Percentiles rank a stretch among this genome's conserved stretches.
phyloP scores from a whole-genome alignment of 2,329 filamentous ascomycete species.

The Neurospora sp. region DNA sequence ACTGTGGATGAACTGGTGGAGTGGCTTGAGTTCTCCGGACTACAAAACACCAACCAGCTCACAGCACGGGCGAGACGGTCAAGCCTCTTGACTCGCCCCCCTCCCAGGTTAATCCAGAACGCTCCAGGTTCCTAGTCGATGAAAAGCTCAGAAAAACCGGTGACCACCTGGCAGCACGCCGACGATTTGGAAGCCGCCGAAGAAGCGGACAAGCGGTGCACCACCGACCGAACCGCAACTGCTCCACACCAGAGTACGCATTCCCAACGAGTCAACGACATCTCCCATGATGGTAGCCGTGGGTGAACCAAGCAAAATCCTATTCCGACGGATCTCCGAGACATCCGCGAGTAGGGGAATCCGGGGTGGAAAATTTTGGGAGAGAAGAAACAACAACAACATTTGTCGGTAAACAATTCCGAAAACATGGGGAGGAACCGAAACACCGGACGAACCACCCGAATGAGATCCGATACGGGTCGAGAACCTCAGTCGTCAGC shows the following conservation, averaged over 20 bases:
- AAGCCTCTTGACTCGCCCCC: background rate
- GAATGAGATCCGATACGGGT: background rate
- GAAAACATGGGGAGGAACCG: background rate
- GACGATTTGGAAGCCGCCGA: background rate
- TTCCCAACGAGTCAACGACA: background rate
- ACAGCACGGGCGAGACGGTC: background rate
- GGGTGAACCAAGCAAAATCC: background rate
- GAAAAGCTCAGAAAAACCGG: background rate
- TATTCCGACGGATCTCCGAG: background rate
- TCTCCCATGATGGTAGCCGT: background rate
- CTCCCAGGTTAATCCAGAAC: background rate
- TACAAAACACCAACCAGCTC: background rate
- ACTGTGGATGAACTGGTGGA: constrained; percentile 11
- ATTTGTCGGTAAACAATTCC: background rate
- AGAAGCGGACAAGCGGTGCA: background rate
- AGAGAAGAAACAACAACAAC: background rate
- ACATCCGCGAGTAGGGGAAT: background rate
- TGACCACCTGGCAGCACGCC: background rate
- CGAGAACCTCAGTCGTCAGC: background rate
- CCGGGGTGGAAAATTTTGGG: background rate
- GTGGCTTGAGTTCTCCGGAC: background rate
- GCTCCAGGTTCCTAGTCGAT: background rate
- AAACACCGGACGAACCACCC: background rate
- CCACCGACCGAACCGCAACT: background rate
- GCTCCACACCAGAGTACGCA: background rate